Base-by-base conservation (phyloP, 176 grass and related monocot genomes). In the Cenchrus purpureus region DNA sequence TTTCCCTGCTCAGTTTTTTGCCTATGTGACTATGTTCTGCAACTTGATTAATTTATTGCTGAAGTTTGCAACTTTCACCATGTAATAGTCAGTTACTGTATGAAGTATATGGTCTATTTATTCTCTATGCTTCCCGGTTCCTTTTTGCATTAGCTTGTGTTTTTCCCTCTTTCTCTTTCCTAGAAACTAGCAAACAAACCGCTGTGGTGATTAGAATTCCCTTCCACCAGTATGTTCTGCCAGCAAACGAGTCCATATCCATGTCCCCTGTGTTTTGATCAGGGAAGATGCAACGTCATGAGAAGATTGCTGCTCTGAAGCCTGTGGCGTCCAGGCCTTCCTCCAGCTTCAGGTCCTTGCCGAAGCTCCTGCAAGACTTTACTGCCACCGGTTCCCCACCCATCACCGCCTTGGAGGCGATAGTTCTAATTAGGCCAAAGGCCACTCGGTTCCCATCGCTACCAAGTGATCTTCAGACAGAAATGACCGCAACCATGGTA, bases 241-340 rank as follows among this genome's bases (percentile, higher is more conserved):
- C 58, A 60, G 19, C 58, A n/a, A 60, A 22, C 58, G 20, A 22
- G 20, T 22, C 2, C 58, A 45, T 83, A 25, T 34, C 16, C 16
- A 16, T 62, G 0, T 9, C 40, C 12, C 40, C 5, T 58, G 28
- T 43, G 60, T 78, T 74, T 61, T 61, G 56, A 13, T 62, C 45
- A 73, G 70, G 70, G 70, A 60, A 86, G 54, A 88, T 94, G 88
- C 76, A 91, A 68, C 78, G 46, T 55, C 73, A 57, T 8, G 70
- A 86, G 80, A 91, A 94, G 79, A 71, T 83, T 80, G 52, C 25
- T 60, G 58, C 74, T 72, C 57, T 79, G 80, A 94, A 91, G 68
- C 89, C 92, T 86, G 79, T 94, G 80, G 76, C 80, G 37, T 88
- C 80, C 53, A 91, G 86, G 49, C 89, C 89, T 81, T 86, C 67